A percentile compares a stretch with the other conserved stretches of the same genome.
phyloP scores from a whole-genome alignment of 495 filamentous ascomycete genomes.

The Glutinoglossum americanum region DNA sequence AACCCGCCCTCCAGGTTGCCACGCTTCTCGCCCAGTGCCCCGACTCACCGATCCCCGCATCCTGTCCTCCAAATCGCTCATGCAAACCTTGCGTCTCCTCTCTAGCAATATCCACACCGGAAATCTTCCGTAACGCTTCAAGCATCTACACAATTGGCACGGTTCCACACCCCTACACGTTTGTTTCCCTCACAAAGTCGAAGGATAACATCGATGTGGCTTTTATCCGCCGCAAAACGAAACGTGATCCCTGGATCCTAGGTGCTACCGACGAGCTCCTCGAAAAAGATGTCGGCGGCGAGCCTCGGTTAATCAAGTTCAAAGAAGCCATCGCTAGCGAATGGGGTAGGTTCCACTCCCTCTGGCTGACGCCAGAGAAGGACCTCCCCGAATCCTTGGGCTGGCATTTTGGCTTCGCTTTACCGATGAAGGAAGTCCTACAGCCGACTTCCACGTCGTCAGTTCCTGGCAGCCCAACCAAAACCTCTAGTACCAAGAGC shows the following conservation, averaged over 20 bases:
- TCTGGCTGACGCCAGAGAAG: conserved; percentile 68
- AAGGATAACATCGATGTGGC: conserved; percentile 26
- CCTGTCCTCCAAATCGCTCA: conserved; percentile 69
- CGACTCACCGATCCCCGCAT: conserved; percentile 40
- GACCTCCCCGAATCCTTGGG: conserved; percentile 42
- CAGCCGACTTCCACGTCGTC: conserved; percentile 31
- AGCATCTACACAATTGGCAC: conserved; percentile 59
- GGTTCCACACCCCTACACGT: conserved; percentile 79
- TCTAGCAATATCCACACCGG: conserved; percentile 16
- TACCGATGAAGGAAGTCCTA: conserved; percentile 34
- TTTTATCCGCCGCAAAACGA: conserved; percentile 52
- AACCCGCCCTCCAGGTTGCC: conserved; percentile 48
- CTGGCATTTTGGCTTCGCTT: conserved; percentile 73
- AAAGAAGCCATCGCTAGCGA: conserved; percentile 65
- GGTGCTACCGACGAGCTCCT: conserved; percentile 51
- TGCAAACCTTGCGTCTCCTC: conserved; percentile 52
- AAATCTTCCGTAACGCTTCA: conserved; percentile 15
- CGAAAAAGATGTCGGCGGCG: conserved; percentile 33
- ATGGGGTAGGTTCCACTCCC: conserved; percentile 30
- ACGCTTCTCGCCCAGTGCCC: conserved; percentile 52
- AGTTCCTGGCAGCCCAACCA: conserved; percentile 18
- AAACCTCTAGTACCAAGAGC: conserved; percentile 3
- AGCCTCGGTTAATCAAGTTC: conserved; percentile 43
- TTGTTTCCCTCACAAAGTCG: conserved; percentile 34
- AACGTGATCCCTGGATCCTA: conserved; percentile 62